Conservation (phyloP, 2,329 filamentous ascomycete genomes). For the Coccinonectria pachysandricola region DNA sequence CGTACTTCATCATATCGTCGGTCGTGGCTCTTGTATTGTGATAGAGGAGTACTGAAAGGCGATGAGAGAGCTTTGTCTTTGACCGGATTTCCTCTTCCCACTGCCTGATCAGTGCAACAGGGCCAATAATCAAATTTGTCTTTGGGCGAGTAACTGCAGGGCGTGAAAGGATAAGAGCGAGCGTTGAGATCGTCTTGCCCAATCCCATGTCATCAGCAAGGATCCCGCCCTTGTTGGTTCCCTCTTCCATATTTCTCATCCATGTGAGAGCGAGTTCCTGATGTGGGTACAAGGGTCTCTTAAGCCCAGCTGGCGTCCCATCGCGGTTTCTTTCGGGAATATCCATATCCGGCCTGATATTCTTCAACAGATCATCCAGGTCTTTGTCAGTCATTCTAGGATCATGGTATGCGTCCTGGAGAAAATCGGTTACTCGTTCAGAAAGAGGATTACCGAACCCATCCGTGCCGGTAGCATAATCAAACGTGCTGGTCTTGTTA, state of each 20-base stretch:
- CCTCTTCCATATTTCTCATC: constrained; percentile 71
- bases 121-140: constrained; percentile 76
- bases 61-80: constrained; percentile 52
- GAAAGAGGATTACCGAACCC: constrained; percentile 26
- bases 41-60: constrained; percentile 56
- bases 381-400: constrained; percentile 44
- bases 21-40: constrained; percentile 57
- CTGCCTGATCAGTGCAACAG: constrained; percentile 69
- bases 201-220: constrained; percentile 90
- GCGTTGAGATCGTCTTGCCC: constrained; percentile 78
- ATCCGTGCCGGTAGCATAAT: constrained; percentile 27
- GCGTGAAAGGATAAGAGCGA: constrained; percentile 64
- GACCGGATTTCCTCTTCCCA: constrained; percentile 72
- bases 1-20: constrained; percentile 53
- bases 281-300: constrained; percentile 63
- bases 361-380: constrained; percentile 58
- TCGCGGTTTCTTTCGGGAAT: constrained; percentile 51
- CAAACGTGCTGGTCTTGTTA: constrained; percentile 25
- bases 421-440: constrained; percentile 21
- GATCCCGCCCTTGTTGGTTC: constrained; percentile 76
- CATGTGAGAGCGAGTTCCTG: constrained; percentile 75
- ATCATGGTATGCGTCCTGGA: constrained; percentile 28
- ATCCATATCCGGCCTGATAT: constrained; percentile 63
- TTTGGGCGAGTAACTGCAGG: constrained; percentile 39
- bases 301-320: constrained; percentile 59